Conservation (phyloP, 495 filamentous ascomycete genomes). For the Trichoderma erinaceum region DNA sequence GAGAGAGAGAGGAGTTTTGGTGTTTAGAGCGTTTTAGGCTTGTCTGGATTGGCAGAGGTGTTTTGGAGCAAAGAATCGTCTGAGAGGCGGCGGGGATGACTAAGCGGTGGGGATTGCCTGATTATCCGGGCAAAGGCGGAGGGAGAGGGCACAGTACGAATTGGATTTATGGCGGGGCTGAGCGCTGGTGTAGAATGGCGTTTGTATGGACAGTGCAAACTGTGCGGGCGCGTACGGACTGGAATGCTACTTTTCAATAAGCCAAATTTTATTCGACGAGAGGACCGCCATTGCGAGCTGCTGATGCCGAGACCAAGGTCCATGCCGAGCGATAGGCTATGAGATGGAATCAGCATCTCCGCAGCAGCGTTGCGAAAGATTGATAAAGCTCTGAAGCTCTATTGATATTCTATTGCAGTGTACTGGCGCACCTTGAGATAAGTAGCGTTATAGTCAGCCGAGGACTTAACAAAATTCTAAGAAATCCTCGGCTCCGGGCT, state of each 20-base stretch:
- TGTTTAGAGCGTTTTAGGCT: neutral
- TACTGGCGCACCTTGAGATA: too few relatives aligned
- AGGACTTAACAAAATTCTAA: too few relatives aligned
- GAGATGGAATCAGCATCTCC: neutral
- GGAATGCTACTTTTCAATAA: neutral
- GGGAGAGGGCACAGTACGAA: conserved; percentile 2
- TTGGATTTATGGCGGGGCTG: conserved; percentile 2
- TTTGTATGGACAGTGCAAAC: neutral
- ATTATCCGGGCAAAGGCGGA: conserved; percentile 6
- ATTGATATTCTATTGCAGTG: too few relatives aligned
- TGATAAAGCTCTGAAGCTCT: too few relatives aligned
- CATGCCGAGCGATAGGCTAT: neutral
- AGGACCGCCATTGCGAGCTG: neutral
- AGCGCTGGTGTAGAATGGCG: neutral
- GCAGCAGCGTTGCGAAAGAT: too few relatives aligned
- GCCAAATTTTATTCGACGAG: conserved; percentile 3
- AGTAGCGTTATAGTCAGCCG: too few relatives aligned
- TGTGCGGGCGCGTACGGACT: neutral
- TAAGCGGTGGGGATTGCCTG: conserved; percentile 13
- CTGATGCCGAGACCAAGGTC: neutral
- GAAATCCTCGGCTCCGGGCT: too few relatives aligned
- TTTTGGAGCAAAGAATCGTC: conserved; percentile 10
- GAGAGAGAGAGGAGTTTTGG: conserved; percentile 16
- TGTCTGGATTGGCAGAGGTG: conserved; percentile 8
- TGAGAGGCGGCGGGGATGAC: conserved; percentile 12